Base-by-base conservation (phyloP, 441 rosid genomes). In the Gossypium lobatum region DNA sequence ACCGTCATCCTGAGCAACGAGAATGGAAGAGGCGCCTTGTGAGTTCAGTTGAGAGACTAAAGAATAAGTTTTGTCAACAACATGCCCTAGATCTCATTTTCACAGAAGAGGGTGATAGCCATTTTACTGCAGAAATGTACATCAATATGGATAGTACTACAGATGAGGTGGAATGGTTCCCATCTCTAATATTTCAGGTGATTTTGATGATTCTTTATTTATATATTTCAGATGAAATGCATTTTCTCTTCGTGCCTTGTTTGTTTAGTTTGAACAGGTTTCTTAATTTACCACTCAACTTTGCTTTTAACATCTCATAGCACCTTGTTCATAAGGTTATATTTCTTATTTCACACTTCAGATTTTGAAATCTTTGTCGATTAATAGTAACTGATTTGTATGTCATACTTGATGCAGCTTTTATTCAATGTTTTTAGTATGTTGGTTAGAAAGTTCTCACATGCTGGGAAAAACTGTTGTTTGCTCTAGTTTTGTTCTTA, bases 41-140 rank as follows among this genome's bases (percentile, higher is more conserved):
- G 48, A 75, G 83, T 78, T 87, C 97, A 55, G 94, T 96, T 82
- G 99, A 94, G 78, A 87, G 91, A 70, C 80, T 96, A 71, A 92
- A 90, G 80, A 93, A 96, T 84, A 83, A 92, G 11, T 94, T 96
- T 80, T 96, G 99, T 80, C 95, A 87, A 65, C 98, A 88, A 68
- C 98, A 96, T 88, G 99, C 93, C 17, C 87, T 96, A 66, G 98
- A 96, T 78, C 96, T 96, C 77, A 94, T 96, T 76, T 94, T 92
- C 72, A 90, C 97, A 4, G 99, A 96, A 81, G 98, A 96, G 72
- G 99, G 98, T 67, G 98, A 92, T 73, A 93, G 95, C 79, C 87
- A 88, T 85, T 89, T 96, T 66, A 82, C 74, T 75, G 98, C 99
- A 21, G 97, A 96, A 73, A 86, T 91, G 91, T 96, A 96, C 82